phyloP scores from a whole-genome alignment of 805 yeast genomes.

The Monosporozyma siamensis region DNA sequence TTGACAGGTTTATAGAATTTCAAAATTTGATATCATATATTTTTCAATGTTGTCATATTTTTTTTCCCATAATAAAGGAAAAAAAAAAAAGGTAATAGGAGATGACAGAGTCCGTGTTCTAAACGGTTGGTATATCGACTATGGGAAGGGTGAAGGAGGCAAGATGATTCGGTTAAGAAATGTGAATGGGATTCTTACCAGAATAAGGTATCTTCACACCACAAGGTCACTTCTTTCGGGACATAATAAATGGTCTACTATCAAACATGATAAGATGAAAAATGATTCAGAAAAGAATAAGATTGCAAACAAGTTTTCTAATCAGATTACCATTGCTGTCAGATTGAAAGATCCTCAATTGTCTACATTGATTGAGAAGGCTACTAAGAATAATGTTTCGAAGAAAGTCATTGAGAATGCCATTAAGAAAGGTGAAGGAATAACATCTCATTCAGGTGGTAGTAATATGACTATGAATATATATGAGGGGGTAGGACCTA shows the following conservation, averaged over 20 bases:
- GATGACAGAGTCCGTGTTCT: too few relatives aligned
- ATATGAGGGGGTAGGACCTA: conserved; percentile 90
- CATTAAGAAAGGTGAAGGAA: conserved; percentile 55
- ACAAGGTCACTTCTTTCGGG: conserved; percentile 36
- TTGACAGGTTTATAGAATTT: too few relatives aligned
- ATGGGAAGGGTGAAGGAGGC: too few relatives aligned
- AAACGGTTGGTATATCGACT: too few relatives aligned
- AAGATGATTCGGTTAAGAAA: too few relatives aligned
- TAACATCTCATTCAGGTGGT: conserved; percentile 36
- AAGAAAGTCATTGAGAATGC: conserved; percentile 85
- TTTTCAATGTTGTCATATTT: too few relatives aligned
- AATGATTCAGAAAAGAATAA: conserved; percentile 75
- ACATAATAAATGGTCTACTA: conserved; percentile 92
- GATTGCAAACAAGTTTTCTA: conserved; percentile 60
- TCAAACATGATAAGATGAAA: conserved; percentile 88
- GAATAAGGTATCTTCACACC: neutral
- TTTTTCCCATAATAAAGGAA: too few relatives aligned
- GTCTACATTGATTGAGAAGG: conserved; percentile 57
- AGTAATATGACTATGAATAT: conserved; percentile 43
- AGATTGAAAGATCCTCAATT: conserved; percentile 57
- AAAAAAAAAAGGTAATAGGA: too few relatives aligned
- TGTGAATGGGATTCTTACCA: neutral
- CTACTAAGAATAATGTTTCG: conserved; percentile 62
- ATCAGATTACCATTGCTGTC: conserved; percentile 66
- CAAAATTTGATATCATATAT: too few relatives aligned